phyloP scores from a whole-genome alignment of 176 grass and related monocot genomes.

The Juncus effusus region DNA sequence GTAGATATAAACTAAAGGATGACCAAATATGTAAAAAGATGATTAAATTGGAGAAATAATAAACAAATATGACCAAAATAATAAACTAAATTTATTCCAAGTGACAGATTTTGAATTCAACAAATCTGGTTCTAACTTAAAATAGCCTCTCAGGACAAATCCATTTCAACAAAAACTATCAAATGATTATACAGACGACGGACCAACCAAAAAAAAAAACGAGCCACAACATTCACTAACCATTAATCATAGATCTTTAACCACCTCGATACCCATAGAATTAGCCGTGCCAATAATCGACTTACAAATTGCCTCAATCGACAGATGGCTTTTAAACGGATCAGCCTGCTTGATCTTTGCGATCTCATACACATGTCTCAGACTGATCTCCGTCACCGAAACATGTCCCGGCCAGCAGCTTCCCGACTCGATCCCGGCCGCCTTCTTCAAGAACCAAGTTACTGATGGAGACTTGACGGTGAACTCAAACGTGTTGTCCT shows the following conservation, averaged over 20 bases:
- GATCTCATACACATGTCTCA: slow-evolving; percentile 81
- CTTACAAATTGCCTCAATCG: slow-evolving; percentile 74
- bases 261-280: slow-evolving; percentile 83
- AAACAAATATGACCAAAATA: no score
- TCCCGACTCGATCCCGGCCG: slow-evolving; percentile 53
- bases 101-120: no score
- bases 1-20: no score
- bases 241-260: slow-evolving; percentile 63
- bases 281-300: slow-evolving; percentile 79
- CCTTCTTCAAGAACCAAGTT: slow-evolving; percentile 86
- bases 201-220: neutral
- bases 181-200: neutral
- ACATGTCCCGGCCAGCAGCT: slow-evolving; percentile 60
- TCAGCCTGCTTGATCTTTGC: slow-evolving; percentile 79
- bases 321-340: slow-evolving; percentile 65
- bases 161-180: no score
- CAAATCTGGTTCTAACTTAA: no score
- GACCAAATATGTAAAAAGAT: no score
- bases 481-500: slow-evolving; percentile 83
- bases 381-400: slow-evolving; percentile 44
- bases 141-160: no score
- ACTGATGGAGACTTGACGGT: slow-evolving; percentile 74
- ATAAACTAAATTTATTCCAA: no score
- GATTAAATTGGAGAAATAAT: no score
- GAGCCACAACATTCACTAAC: neutral